Base-by-base conservation (phyloP, 2,329 filamentous ascomycete species). In the Fusarium sp. region DNA sequence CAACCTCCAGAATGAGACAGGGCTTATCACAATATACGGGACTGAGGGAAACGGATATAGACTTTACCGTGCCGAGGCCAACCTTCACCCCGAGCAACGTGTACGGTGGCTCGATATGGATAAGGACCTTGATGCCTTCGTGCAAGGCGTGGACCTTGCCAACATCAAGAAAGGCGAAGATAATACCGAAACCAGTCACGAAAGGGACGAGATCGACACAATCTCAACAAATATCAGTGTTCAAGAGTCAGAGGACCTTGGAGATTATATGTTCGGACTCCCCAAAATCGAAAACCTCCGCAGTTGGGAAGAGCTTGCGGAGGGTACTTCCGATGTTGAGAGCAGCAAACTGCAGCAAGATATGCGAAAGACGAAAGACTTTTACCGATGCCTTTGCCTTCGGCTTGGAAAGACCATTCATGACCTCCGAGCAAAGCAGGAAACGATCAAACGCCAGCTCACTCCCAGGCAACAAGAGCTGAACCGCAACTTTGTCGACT, bases 361-460 rank as follows among this genome's bases (percentile, higher is more conserved):
- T 20, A 30, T 27, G 49, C 27, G 34, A 14, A 69, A 53, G 43
- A 73, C 65, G 3, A 30, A 54, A 6, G 56, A 63, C 34, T 71
- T 77, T 20, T 76, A 73, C 27, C 42, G 50, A 18, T 66, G 78
- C 25, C 70, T 82, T 21, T 80, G 78, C 23, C 83, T 77, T 63
- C 81, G 82, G 41, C 76, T 83, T 60, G 82, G 82, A 27, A 68
- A 72, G 46, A 82, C 80, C 7, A 66, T 79, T 23, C 55, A 45
- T 7, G 46, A 59, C 7, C 66, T 77, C 6, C 55, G 50, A 21
- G 27, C 14, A 5, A 47, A 56, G 55, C 23, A 54, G 55, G 27
- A 57, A 30, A 37, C 23, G 12, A 27, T 66, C 10, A 48, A 59
- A 8, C 30, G 40, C 5, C 32, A 43, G 21, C 68, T 74, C n/a